These are phyloP conservation scores for Papiliotrema fonsecae DNA, from an alignment of 1,284 basidiomycete species.

Conservation along the genomic window DNA sequence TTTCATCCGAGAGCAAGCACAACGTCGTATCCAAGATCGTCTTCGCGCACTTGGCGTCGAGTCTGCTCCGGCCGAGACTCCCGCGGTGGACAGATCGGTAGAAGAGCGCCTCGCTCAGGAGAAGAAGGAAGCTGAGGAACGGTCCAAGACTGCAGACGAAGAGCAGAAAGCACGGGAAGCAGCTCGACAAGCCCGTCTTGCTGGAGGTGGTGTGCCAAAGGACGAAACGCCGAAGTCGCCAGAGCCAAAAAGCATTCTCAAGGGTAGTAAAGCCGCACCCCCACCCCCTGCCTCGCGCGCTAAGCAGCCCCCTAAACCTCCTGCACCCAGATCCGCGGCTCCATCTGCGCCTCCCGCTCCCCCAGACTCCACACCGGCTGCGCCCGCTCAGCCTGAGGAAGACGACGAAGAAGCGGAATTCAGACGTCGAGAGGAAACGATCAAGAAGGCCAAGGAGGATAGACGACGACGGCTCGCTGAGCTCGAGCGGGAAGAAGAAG, in stretches of 20 bases:
- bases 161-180: slow-evolving; percentile 72
- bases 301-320: slow-evolving; percentile 22
- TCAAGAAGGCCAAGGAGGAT: slow-evolving; percentile 64
- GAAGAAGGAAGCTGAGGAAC: slow-evolving; percentile 79
- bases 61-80: slow-evolving; percentile 51
- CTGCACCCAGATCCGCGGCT: slow-evolving; percentile 29
- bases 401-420: slow-evolving; percentile 64
- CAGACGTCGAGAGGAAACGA: slow-evolving; percentile 59
- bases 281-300: slow-evolving; percentile 15
- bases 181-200: slow-evolving; percentile 60
- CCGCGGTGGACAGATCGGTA: slow-evolving; percentile 64
- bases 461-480: slow-evolving; percentile 60
- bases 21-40: slow-evolving; percentile 76
- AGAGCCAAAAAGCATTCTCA: slow-evolving; percentile 4
- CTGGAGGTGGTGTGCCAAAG: slow-evolving; percentile 38
- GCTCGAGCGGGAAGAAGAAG: slow-evolving; percentile 68
- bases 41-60: slow-evolving; percentile 79
- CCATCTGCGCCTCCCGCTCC: slow-evolving; percentile 25
- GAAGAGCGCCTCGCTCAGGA: slow-evolving; percentile 78
- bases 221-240: slow-evolving; percentile 20
- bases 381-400: slow-evolving; percentile 43
- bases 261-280: slow-evolving; percentile 20
- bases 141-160: slow-evolving; percentile 64
- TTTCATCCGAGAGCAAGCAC: slow-evolving; percentile 75
- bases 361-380: slow-evolving; percentile 33